These are phyloP conservation scores for Aurinia saxatilis DNA, from an alignment of 345 rosid species.

Conservation along the genomic window DNA sequence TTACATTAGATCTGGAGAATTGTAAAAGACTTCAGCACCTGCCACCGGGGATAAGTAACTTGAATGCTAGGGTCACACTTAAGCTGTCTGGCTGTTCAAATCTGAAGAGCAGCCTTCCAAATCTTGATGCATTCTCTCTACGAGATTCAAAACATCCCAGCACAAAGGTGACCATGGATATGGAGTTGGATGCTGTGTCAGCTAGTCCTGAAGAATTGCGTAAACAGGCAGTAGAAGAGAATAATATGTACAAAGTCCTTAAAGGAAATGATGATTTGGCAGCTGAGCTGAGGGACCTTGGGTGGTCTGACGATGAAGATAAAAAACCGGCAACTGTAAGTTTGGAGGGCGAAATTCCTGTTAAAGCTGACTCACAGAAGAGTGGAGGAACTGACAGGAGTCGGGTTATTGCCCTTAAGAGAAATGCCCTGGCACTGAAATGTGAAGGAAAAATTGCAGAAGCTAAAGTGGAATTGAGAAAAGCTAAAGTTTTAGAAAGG, in stretches of 20 bases:
- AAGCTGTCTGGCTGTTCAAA: slow-evolving; percentile 10
- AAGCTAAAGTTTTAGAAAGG: slow-evolving; percentile 79
- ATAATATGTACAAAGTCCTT: slow-evolving; percentile 56
- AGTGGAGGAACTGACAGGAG: slow-evolving; percentile 45
- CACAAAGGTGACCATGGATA: too few species aligned
- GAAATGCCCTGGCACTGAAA: slow-evolving; percentile 70
- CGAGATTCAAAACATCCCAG: background rate
- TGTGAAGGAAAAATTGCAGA: slow-evolving; percentile 91
- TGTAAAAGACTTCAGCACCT: slow-evolving; percentile 14
- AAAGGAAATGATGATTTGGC: slow-evolving; percentile 59
- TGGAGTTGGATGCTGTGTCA: slow-evolving; percentile 25
- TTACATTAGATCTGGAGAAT: slow-evolving; percentile 12
- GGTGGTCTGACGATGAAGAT: slow-evolving; percentile 75
- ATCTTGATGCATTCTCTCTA: background rate
- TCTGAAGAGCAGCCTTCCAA: background rate
- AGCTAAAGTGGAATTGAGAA: slow-evolving; percentile 93
- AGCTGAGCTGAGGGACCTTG: slow-evolving; percentile 68
- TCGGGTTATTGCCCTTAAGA: slow-evolving; percentile 61
- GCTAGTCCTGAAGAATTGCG: slow-evolving; percentile 62
- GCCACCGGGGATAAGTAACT: background rate
- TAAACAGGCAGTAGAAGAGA: slow-evolving; percentile 66
- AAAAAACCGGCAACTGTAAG: slow-evolving; percentile 44
- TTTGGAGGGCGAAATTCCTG: slow-evolving; percentile 70
- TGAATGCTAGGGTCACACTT: background rate
- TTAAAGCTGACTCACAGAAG: slow-evolving; percentile 27